Percentiles rank a stretch among this genome's conserved stretches.
Conservation (phyloP, 108 stramenopile genomes). For the Nitzschia putrida region DNA sequence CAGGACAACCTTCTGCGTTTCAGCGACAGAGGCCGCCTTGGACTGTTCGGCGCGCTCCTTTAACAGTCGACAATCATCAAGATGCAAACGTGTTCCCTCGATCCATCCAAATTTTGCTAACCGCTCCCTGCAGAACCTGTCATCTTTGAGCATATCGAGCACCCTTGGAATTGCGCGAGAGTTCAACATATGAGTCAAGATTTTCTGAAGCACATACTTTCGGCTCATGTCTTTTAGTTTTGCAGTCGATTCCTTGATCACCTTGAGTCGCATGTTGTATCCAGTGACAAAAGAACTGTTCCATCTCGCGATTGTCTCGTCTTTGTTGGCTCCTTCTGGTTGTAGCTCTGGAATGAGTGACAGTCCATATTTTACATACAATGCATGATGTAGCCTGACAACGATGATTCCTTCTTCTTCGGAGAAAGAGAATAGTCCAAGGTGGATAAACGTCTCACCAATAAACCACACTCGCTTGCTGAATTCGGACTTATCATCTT, state of each 20-base stretch:
- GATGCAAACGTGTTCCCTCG: slow-evolving; percentile 44
- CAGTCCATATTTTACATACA: slow-evolving; percentile 32
- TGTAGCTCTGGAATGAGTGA: slow-evolving; percentile 22
- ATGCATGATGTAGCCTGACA: slow-evolving; percentile 33
- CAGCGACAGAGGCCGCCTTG: slow-evolving; percentile 4
- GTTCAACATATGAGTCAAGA: slow-evolving; percentile 54
- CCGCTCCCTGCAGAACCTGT: slow-evolving; percentile 52
- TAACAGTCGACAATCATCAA: slow-evolving; percentile 38
- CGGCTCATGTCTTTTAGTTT: not conserved
- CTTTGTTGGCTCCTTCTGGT: slow-evolving; percentile 4
- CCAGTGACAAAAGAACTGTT: slow-evolving; percentile 48
- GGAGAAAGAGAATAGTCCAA: slow-evolving; percentile 33
- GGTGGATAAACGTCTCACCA: slow-evolving; percentile 40
- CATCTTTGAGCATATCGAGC: slow-evolving; percentile 45
- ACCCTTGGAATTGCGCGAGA: slow-evolving; percentile 46
- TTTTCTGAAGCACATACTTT: slow-evolving; percentile 46
- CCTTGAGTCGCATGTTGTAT: slow-evolving; percentile 15
- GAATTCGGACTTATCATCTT: slow-evolving; percentile 1
- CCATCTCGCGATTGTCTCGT: slow-evolving; percentile 38
- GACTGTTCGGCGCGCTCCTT: slow-evolving; percentile 1
- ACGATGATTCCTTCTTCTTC: slow-evolving; percentile 27
- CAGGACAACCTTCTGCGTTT: slow-evolving; percentile 17
- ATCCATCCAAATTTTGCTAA: slow-evolving; percentile 49
- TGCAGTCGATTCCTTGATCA: slow-evolving; percentile 12
- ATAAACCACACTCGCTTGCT: slow-evolving; percentile 36